Evolutionary conservation across 371 early-diverging fungal species (phyloP), one percentile per base, ranked within the genome.

Genomic region (Dichotomocladium elegans): DNA sequence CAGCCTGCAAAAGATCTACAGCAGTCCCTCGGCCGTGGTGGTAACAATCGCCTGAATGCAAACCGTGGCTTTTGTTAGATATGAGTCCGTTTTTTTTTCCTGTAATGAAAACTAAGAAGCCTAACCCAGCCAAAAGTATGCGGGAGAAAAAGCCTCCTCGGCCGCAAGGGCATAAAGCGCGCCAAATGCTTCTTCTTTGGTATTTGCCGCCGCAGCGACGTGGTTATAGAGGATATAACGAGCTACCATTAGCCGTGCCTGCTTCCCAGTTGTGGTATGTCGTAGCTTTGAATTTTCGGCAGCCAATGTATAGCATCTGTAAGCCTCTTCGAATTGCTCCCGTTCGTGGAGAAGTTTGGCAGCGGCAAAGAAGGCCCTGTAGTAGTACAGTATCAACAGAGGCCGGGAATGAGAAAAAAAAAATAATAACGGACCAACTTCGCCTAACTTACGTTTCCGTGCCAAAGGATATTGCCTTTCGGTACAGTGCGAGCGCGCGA

Each of bases 401-500:
- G 9, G n/a, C n/a, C n/a, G n/a, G n/a, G 7, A 54, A 34, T 27
- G 6, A 28, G 21, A 47, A 51, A 17, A 30, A 42, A 3, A 33
- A 31, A 12, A 19, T 11, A 37, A 27, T 10, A 4, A 30, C 14
- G 2, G 41, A 43, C 40, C 25, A 29, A 10, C n/a, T 43, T 50
- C 19, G 30, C 14, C 1, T 29, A 19, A 59, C 67, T 53, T 60
- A 72, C 68, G 67, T 60, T 43, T 67, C 55, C 15, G 72, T 60
- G 10, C 77, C 74, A 14, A 65, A 63, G 29, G 50, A 26, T 10
- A 57, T 66, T 2, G 77, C 73, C 33, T 69, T 65, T 7, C 54
- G 42, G 44, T 74, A 70, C 27, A 61, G 60, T 22, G 33, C 48
- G 21, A 83, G 51, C 15, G 93, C 90, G 24, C 77, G 80, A 21